A percentile compares a stretch with the other conserved stretches of the same genome.
Conservation (phyloP, 2,329 filamentous ascomycete genomes). For the Hypomyces rosellus region DNA sequence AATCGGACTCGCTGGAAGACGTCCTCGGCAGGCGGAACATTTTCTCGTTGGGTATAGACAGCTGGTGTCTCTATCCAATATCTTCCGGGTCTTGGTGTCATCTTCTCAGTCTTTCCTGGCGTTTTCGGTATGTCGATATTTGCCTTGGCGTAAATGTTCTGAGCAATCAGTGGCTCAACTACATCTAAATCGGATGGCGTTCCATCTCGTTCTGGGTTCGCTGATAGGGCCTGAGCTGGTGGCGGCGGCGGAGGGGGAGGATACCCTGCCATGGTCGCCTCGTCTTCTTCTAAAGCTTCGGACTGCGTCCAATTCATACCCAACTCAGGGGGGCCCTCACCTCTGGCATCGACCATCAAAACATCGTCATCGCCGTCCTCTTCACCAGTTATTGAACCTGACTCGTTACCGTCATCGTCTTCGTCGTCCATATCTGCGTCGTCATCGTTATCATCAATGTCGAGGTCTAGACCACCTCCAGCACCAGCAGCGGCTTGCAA, state of each 20-base stretch:
- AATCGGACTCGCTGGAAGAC: constrained; percentile 82
- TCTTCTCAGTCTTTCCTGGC: constrained; percentile 49
- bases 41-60: constrained; percentile 56
- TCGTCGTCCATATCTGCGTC: constrained; percentile 37
- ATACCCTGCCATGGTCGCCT: constrained; percentile 73
- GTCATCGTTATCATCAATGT: constrained; percentile 31
- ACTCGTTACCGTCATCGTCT: constrained; percentile 62
- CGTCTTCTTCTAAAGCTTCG: constrained; percentile 66
- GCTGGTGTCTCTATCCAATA: constrained; percentile 84
- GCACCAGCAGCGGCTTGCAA: constrained; percentile 28
- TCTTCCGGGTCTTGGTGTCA: constrained; percentile 58
- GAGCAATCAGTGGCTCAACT: constrained; percentile 55
- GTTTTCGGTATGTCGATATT: constrained; percentile 76
- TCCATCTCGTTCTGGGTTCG: constrained; percentile 49
- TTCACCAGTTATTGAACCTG: constrained; percentile 28
- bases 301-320: constrained; percentile 46
- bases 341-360: constrained; percentile 49
- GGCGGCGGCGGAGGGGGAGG: constrained; percentile 59
- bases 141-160: constrained; percentile 55
- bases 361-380: constrained; percentile 50
- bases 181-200: constrained; percentile 70
- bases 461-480: constrained; percentile 22
- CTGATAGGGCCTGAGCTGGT: constrained; percentile 38
- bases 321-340: constrained; percentile 38
- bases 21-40: constrained; percentile 71